Evolutionary conservation across 2,329 filamentous ascomycete species (phyloP), one percentile per base, ranked within the genome.

Genomic region (Colletotrichum scovillei): DNA sequence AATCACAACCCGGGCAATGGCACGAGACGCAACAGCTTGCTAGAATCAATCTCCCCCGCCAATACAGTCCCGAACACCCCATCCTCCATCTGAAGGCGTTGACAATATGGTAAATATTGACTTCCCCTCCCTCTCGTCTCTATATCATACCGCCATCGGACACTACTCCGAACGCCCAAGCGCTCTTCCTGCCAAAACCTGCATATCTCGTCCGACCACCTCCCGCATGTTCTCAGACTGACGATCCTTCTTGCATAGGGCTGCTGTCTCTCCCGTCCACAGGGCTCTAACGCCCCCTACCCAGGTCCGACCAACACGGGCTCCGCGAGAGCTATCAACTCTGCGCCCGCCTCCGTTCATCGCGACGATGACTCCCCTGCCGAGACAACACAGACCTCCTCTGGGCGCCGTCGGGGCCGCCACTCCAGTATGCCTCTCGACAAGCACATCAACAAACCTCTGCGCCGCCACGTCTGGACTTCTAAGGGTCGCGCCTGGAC

Each of bases 401-500:
- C 78, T 65, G 65, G 55, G 19, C 73, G 73, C 73, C 80, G 79
- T 65, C 76, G 76, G 53, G 80, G 79, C 58, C 81, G 80, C 62
- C 83, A 81, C 56, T 79, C 84, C 59, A 80, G 79, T 52, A 81
- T 81, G 28, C 86, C 88, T 3, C 85, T 92, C 6, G 86, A 87
- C 59, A 88, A 93, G 78, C 92, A 93, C 79, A 92, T 93, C 79
- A 93, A 94, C 78, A 89, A 90, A 76, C 92, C 93, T 1, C 84
- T 95, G 52, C 88, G 89, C 57, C 87, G 86, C 0, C 92, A 93
- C 77, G 83, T 88, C 67, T 95, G 93, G 93, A 85, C 85, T 14
- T 90, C 92, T 69, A 88, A 87, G 74, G 86, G 88, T 66, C 89
- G 89, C 24, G 82, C 84, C 19, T 97, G 94, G 94, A 95, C 93